Base-by-base conservation (phyloP, 1,284 basidiomycete genomes). In the Ustilago vetiveriae region DNA sequence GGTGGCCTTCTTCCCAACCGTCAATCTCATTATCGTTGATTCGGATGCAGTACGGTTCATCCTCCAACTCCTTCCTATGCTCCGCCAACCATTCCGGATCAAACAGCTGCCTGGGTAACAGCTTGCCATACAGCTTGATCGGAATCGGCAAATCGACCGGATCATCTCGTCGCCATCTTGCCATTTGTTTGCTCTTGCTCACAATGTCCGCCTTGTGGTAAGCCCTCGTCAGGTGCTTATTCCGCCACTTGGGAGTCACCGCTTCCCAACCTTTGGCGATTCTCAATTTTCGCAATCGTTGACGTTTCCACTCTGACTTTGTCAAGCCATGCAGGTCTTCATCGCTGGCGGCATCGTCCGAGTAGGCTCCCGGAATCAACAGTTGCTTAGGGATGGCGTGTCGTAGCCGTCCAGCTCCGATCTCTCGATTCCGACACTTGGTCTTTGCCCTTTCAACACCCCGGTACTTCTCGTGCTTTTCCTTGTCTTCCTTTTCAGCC, bases 311-410 rank as follows among this genome's bases (percentile, higher is more conserved):
- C n/a, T 70, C 64, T 5, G 56, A 45, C 32, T 67, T 72, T 13
- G 64, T 63, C 24, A 74, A 41, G 3, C 68, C 68, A 41, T 74
- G 72, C 48, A 74, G 33, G n/a, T 74, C 72, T 33, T 74, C 72
- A 36, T 74, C 72, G n/a, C 64, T 68, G 5, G 72, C 72, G 3
- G 72, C 72, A 32, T 74, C 72, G 51, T 74, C 72, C 36, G 67
- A 71, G 37, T 71, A 71, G 9, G 68, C 68, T 10, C 72, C 72
- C 2, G 68, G 60, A 9, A 71, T 50, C n/a, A 74, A 48, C n/a
- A 74, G 45, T 44, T 56, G 58, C 17, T 67, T 66, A 13, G 72
- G 72, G 17, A 74, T 74, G 11, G 68, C 63, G 38, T 74, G 68
- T 1, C 63, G 40, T 19, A 74, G 38, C 3, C 68, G 52, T 3